A percentile compares a stretch with the other conserved stretches of the same genome.
Conservation (phyloP, 805 yeast species). For the Teunomyces atbi region DNA sequence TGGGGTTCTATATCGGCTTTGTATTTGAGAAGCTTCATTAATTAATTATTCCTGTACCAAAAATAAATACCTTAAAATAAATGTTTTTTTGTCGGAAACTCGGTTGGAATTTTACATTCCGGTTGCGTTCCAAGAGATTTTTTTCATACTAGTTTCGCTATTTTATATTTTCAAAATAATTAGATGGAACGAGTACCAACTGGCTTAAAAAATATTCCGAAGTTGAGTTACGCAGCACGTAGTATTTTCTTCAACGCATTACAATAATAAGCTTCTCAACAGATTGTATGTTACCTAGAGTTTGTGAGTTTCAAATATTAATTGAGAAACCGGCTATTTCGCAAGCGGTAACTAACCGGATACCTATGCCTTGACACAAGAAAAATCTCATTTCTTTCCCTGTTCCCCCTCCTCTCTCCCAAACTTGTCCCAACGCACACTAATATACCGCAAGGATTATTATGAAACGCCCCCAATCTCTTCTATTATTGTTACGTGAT, state of each 20-base stretch:
- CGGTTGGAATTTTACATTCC: not conserved
- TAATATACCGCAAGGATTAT: too few species aligned
- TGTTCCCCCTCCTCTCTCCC: too few species aligned
- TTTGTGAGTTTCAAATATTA: not conserved
- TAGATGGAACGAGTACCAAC: not conserved
- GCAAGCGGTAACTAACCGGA: not conserved
- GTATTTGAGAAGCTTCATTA: constrained; percentile 62
- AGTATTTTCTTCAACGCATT: not conserved
- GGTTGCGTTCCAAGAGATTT: not conserved
- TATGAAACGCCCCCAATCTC: not conserved
- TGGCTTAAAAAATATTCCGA: not conserved
- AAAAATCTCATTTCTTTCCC: too few species aligned
- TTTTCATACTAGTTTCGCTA: not conserved
- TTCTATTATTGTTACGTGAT: not conserved
- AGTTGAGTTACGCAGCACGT: not conserved
- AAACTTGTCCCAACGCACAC: too few species aligned
- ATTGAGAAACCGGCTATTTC: not conserved
- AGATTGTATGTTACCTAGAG: not conserved
- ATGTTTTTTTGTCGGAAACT: not conserved
- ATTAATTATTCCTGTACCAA: not conserved
- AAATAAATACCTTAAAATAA: too few species aligned
- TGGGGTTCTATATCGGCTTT: constrained; percentile 82
- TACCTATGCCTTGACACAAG: not conserved
- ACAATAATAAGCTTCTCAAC: not conserved
- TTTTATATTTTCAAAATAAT: not conserved